Evolutionary conservation across 768 basidiomycete species (phyloP).

Genomic region (Russula ochroleuca): DNA sequence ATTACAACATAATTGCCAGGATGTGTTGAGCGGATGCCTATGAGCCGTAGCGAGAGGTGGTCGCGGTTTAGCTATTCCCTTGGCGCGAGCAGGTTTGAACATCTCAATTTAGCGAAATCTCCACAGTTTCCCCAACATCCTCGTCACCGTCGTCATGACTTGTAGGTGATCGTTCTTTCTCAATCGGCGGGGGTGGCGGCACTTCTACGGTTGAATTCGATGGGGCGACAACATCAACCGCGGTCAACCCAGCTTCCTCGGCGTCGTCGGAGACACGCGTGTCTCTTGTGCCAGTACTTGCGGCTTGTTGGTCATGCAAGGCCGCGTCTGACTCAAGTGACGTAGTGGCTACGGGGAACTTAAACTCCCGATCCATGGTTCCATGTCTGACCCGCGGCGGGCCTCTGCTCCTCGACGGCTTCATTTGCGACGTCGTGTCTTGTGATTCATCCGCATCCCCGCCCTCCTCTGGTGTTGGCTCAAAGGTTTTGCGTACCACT

Average conservation of each 20-base stretch:
- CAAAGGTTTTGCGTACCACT: constrained; percentile 36
- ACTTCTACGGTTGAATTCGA: constrained; percentile 57
- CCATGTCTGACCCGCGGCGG: constrained; percentile 44
- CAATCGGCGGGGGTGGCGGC: constrained; percentile 73
- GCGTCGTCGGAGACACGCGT: background rate
- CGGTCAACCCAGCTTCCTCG: constrained; percentile 17
- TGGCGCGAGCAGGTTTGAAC: background rate
- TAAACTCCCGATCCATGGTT: constrained; percentile 75
- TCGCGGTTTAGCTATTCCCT: background rate
- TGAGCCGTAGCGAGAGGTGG: background rate
- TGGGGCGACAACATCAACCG: constrained; percentile 41
- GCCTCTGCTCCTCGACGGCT: constrained; percentile 25
- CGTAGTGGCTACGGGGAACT: constrained; percentile 47
- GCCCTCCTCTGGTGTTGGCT: constrained; percentile 51
- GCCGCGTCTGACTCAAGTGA: background rate
- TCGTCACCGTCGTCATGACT: constrained; percentile 56
- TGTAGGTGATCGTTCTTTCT: constrained; percentile 55
- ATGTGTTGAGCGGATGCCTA: background rate
- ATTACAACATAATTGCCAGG: background rate
- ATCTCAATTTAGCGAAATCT: constrained; percentile 43
- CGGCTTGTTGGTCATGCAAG: background rate
- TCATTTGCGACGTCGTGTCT: constrained; percentile 28
- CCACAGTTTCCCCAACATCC: constrained; percentile 75
- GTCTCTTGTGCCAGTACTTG: background rate
- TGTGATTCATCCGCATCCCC: constrained; percentile 36